These are phyloP conservation scores for Syzygium malaccense DNA, from an alignment of 441 rosid species.

Conservation along the genomic window DNA sequence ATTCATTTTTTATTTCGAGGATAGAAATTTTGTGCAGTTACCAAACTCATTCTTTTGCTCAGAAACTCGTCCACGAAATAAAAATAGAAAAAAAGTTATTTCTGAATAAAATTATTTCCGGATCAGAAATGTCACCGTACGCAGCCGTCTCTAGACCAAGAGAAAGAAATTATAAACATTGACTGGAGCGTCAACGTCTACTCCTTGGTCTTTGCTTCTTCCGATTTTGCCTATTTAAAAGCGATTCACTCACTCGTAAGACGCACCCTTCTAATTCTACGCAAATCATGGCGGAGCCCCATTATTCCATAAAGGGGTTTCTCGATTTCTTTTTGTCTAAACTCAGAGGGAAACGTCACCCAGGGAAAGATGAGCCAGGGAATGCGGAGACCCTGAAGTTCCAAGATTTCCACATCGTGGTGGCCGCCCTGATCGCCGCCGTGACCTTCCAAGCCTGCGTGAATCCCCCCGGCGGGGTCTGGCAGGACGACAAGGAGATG, in stretches of 20 bases:
- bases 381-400: no score
- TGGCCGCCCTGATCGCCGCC: conserved; percentile 2
- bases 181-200: background rate
- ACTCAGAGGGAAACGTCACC: no score
- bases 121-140: no score
- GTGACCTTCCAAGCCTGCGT: conserved; percentile 14
- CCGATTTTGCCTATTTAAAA: background rate
- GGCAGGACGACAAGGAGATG: background rate
- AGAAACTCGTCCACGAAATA: no score
- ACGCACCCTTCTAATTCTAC: background rate
- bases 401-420: background rate
- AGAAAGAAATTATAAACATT: background rate
- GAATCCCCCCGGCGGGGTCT: conserved; percentile 6
- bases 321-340: background rate
- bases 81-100: no score
- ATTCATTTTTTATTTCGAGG: no score
- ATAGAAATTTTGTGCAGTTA: no score
- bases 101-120: no score
- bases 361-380: no score
- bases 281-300: background rate
- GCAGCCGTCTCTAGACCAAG: background rate
- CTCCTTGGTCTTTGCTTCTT: background rate
- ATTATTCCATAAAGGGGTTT: background rate
- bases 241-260: background rate
- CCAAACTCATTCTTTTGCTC: no score